A percentile compares a stretch with the other conserved stretches of the same genome.
Conservation (phyloP, 768 basidiomycete species). For the Boletus sp. region DNA sequence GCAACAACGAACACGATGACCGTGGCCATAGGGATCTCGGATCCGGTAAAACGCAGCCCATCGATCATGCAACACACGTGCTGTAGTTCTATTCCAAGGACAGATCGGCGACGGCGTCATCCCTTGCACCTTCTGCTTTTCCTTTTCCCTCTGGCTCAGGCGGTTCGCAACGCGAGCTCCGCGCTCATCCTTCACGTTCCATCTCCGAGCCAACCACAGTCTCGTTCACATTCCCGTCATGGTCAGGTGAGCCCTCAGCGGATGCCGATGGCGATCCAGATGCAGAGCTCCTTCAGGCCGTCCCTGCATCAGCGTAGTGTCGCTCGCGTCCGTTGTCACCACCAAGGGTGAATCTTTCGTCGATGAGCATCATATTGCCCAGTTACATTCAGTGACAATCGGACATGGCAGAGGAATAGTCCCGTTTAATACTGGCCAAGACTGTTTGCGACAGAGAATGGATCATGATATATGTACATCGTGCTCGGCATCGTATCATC, state of each 20-base stretch:
- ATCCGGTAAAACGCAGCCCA: constrained; percentile 25
- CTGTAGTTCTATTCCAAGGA: constrained; percentile 27
- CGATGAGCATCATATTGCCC: too few relatives aligned
- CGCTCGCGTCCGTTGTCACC: too few relatives aligned
- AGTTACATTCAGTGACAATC: too few relatives aligned
- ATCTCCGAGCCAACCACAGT: constrained; percentile 24
- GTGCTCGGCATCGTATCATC: too few relatives aligned
- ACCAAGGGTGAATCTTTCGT: too few relatives aligned
- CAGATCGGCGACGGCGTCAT: constrained; percentile 26
- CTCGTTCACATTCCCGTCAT: constrained; percentile 25
- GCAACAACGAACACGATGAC: constrained; percentile 40
- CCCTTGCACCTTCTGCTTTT: constrained; percentile 19
- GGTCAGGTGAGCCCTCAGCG: constrained; percentile 29
- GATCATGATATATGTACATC: too few relatives aligned
- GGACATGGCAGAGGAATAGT: too few relatives aligned
- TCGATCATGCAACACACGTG: constrained; percentile 21
- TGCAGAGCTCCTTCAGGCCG: constrained; percentile 24
- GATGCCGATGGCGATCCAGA: constrained; percentile 35
- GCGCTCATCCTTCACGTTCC: constrained; percentile 24
- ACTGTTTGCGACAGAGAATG: too few relatives aligned
- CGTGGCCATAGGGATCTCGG: constrained; percentile 23
- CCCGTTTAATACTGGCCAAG: too few relatives aligned
- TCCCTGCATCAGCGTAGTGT: too few relatives aligned
- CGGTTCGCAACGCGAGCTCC: constrained; percentile 23
- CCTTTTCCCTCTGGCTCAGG: constrained; percentile 3